Percentiles rank a stretch among this genome's conserved stretches.
Conservation (phyloP, 2,329 filamentous ascomycete species). For the Thermochaetoides dissita region DNA sequence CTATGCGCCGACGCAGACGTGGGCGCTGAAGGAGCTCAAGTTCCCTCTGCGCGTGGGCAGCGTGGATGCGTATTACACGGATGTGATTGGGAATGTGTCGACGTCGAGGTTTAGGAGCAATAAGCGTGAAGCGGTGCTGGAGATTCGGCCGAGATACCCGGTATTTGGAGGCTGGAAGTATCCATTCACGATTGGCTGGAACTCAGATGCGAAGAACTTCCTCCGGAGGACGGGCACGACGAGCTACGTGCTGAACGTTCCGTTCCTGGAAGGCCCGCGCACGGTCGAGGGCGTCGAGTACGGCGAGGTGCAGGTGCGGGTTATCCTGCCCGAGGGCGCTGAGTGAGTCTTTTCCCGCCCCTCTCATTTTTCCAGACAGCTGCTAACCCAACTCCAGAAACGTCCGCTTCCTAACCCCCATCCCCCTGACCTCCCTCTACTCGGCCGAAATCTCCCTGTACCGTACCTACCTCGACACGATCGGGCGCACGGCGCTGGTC, state of each 20-base stretch:
- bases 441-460: constrained; percentile 48
- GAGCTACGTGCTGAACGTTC: constrained; percentile 75
- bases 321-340: constrained; percentile 84
- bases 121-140: constrained; percentile 65
- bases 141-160: constrained; percentile 90
- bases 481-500: constrained; percentile 70
- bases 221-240: constrained; percentile 53
- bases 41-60: constrained; percentile 70
- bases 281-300: constrained; percentile 77
- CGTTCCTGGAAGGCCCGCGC: constrained; percentile 86
- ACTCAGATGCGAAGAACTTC: constrained; percentile 66
- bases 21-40: constrained; percentile 67
- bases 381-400: too few species aligned
- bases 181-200: constrained; percentile 93
- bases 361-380: constrained; percentile 18
- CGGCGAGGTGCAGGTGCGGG: constrained; percentile 60
- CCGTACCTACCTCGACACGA: constrained; percentile 85
- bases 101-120: constrained; percentile 76
- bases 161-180: constrained; percentile 97
- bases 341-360: constrained; percentile 40
- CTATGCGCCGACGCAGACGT: constrained; percentile 55
- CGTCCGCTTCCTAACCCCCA: constrained; percentile 59
- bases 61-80: constrained; percentile 81
- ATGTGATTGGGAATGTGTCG: constrained; percentile 93
- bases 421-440: constrained; percentile 51